phyloP scores from a whole-genome alignment of 129 eudicot genomes.

The Daucus carota region DNA sequence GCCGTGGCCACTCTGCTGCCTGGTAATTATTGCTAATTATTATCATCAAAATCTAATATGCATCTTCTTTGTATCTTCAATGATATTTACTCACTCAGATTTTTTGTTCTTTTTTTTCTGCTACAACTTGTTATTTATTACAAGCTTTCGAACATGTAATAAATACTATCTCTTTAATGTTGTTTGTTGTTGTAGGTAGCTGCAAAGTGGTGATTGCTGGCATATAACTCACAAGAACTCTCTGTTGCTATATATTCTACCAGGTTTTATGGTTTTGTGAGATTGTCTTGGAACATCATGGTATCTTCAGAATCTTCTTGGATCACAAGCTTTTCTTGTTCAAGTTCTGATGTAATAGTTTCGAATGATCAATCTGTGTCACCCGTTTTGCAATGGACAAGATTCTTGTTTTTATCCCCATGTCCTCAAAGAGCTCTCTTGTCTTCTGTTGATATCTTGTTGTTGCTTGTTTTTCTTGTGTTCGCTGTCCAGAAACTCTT shows the following conservation, averaged over 20 bases:
- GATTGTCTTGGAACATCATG: neutral
- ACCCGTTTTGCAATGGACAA: conserved; percentile 42
- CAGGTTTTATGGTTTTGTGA: neutral
- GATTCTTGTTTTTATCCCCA: conserved; percentile 62
- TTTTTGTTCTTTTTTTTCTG: no score
- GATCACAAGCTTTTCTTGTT: conserved; percentile 61
- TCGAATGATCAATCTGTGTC: conserved; percentile 28
- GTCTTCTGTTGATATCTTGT: conserved; percentile 49
- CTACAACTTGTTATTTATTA: no score
- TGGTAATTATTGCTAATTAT: neutral
- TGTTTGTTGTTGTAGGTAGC: conserved; percentile 9
- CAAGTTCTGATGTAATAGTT: conserved; percentile 28
- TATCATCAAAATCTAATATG: neutral
- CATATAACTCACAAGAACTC: neutral
- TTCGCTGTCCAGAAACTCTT: conserved; percentile 41
- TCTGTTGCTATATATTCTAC: no score
- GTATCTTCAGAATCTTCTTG: conserved; percentile 43
- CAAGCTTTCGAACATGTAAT: neutral
- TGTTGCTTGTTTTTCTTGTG: conserved; percentile 36
- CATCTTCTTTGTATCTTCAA: neutral
- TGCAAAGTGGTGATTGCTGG: conserved; percentile 9
- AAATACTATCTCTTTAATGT: no score
- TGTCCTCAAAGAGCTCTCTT: conserved; percentile 65
- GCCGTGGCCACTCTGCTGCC: neutral
- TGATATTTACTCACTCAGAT: neutral